Evolutionary conservation across 306 rosid species (phyloP).

Genomic region (Chamaecrista fasciculata): DNA sequence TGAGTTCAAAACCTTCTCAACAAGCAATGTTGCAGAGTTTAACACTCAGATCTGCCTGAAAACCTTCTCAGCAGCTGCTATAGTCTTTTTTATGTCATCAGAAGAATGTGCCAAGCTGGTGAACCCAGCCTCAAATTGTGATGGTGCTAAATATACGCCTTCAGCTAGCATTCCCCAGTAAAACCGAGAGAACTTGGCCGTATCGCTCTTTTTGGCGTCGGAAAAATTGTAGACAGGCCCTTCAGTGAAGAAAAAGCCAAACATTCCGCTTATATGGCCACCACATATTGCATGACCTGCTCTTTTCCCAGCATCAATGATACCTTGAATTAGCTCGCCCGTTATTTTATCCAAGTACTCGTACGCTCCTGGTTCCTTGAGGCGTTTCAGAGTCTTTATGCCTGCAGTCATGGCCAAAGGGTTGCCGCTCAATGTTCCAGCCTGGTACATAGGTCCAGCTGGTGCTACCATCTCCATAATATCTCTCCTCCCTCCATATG

Average conservation of each 20-base stretch:
- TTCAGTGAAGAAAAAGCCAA: conserved; percentile 89
- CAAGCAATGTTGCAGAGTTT: conserved; percentile 16
- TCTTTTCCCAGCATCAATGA: conserved; percentile 73
- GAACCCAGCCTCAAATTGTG: conserved; percentile 96
- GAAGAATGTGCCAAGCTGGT: conserved; percentile 89
- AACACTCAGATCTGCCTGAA: conserved; percentile 55
- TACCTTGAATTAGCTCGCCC: conserved; percentile 69
- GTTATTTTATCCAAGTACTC: conserved; percentile 75
- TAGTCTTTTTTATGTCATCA: conserved; percentile 77
- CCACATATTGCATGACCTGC: conserved; percentile 93
- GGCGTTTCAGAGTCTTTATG: conserved; percentile 76
- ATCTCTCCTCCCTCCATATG: conserved; percentile 92
- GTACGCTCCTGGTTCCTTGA: conserved; percentile 76
- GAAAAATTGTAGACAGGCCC: conserved; percentile 81
- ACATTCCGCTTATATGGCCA: conserved; percentile 86
- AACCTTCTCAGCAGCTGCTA: conserved; percentile 94
- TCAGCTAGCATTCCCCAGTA: conserved; percentile 85
- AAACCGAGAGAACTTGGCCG: conserved; percentile 74
- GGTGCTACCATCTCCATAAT: conserved; percentile 97
- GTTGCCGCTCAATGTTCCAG: conserved; percentile 92
- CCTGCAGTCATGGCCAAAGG: conserved; percentile 99
- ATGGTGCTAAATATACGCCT: conserved; percentile 94
- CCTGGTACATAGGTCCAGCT: conserved; percentile 96
- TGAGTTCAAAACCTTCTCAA: conserved; percentile 19
- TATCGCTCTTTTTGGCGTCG: conserved; percentile 85